A percentile compares a stretch with the other conserved stretches of the same genome.
These are phyloP conservation scores for Ceratocystis papillata DNA, from an alignment of 2,329 filamentous ascomycete species.

Conservation along the genomic window DNA sequence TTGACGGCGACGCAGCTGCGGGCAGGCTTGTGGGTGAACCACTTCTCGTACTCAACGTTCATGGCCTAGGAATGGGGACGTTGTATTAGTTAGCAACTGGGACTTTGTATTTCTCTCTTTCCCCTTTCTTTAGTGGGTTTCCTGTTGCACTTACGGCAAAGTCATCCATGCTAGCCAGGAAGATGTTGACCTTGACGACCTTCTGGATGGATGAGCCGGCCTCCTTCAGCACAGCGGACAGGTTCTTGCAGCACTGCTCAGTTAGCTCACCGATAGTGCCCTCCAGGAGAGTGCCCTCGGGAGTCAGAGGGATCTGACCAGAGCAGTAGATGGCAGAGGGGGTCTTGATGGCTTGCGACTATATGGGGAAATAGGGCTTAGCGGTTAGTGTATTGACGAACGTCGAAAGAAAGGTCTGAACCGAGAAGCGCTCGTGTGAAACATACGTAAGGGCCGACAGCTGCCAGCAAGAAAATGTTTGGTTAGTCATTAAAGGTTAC, in stretches of 20 bases:
- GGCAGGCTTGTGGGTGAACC: slow-evolving; percentile 75
- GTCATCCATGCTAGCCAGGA: slow-evolving; percentile 81
- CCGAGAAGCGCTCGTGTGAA: too few species aligned
- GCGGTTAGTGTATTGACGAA: not conserved
- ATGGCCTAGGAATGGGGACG: slow-evolving; percentile 43
- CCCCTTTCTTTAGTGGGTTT: too few species aligned
- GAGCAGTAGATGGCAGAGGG: slow-evolving; percentile 56
- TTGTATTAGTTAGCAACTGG: not conserved
- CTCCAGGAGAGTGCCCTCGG: slow-evolving; percentile 45
- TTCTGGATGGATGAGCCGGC: slow-evolving; percentile 67
- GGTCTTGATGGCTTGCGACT: slow-evolving; percentile 59
- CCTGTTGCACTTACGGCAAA: slow-evolving; percentile 48
- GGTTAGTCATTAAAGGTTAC: not conserved
- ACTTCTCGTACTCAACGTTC: slow-evolving; percentile 77
- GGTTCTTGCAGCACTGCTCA: slow-evolving; percentile 57
- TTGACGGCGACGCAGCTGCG: slow-evolving; percentile 84
- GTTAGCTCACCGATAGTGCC: slow-evolving; percentile 54
- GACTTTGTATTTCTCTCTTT: not conserved
- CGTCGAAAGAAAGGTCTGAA: too few species aligned
- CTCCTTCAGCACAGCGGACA: slow-evolving; percentile 70
- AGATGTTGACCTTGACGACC: slow-evolving; percentile 86
- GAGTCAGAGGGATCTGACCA: slow-evolving; percentile 59
- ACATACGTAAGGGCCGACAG: slow-evolving; percentile 54
- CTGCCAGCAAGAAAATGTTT: slow-evolving; percentile 31
- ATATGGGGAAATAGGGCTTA: slow-evolving; percentile 19